Evolutionary conservation across 1,139 yeast genomes (phyloP).

Genomic region (Yamadazyma dendronema): DNA sequence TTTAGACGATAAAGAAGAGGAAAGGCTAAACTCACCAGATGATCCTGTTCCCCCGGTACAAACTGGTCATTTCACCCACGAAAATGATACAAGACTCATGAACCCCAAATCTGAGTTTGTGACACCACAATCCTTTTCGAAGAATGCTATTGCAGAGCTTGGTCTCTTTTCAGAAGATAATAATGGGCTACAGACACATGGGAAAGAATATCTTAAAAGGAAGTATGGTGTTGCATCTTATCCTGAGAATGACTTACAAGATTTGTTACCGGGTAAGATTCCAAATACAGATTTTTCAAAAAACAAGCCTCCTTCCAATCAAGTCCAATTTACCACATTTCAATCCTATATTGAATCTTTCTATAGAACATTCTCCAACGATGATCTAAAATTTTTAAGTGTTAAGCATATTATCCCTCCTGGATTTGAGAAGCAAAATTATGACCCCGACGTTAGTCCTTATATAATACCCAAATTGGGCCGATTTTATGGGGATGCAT

Average conservation of each 20-base stretch:
- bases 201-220: constrained; percentile 69
- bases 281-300: constrained; percentile 87
- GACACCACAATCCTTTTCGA: constrained; percentile 66
- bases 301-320: constrained; percentile 79
- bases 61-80: constrained; percentile 45
- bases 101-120: constrained; percentile 83
- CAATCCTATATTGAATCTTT: constrained; percentile 83
- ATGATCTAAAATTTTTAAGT: constrained; percentile 73
- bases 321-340: constrained; percentile 88
- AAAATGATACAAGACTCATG: constrained; percentile 59
- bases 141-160: constrained; percentile 59
- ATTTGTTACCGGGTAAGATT: constrained; percentile 79
- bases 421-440: constrained; percentile 44
- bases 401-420: constrained; percentile 59
- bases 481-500: constrained; percentile 70
- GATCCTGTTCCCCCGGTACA: constrained; percentile 46
- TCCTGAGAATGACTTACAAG: constrained; percentile 75
- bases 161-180: constrained; percentile 67
- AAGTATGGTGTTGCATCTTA: constrained; percentile 88
- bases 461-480: constrained; percentile 83
- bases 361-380: constrained; percentile 73
- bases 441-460: constrained; percentile 68
- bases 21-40: constrained; percentile 22
- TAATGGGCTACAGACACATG: constrained; percentile 54
- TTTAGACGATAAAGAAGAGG: constrained; percentile 15